phyloP scores from a whole-genome alignment of 805 yeast genomes.

The Ogataea pilisensis region DNA sequence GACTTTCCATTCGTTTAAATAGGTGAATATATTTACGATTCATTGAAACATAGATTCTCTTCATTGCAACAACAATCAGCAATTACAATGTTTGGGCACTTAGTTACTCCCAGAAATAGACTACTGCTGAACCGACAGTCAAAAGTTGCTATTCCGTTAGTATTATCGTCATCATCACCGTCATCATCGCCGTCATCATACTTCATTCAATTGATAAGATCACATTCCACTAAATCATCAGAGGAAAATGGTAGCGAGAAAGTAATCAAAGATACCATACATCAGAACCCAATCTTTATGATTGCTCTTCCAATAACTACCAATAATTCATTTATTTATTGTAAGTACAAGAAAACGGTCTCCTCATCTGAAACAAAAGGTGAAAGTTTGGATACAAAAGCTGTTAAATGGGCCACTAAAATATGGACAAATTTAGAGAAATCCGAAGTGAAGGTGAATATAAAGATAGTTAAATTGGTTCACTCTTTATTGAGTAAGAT shows the following conservation, averaged over 20 bases:
- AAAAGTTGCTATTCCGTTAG: too few species aligned
- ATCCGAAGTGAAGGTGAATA: conserved; percentile 55
- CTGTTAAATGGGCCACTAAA: conserved; percentile 45
- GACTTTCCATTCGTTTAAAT: too few species aligned
- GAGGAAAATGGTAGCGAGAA: too few species aligned
- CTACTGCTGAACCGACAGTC: too few species aligned
- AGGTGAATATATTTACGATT: too few species aligned
- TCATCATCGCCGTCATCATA: too few species aligned
- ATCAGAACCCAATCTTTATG: conserved; percentile 43
- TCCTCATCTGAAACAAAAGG: conserved; percentile 31
- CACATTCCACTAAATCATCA: not conserved
- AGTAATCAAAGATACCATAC: not conserved
- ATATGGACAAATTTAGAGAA: conserved; percentile 60
- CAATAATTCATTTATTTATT: conserved; percentile 57
- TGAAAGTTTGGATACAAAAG: conserved; percentile 34
- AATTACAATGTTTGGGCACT: too few species aligned
- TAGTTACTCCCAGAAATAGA: too few species aligned
- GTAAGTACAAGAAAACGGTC: conserved; percentile 50
- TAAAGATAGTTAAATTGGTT: conserved; percentile 51
- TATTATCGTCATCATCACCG: too few species aligned
- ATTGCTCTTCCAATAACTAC: conserved; percentile 71
- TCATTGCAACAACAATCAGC: too few species aligned
- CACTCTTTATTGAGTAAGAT: conserved; percentile 53
- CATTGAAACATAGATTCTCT: too few species aligned
- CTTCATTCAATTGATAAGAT: not conserved